These are phyloP conservation scores for Lentinula lateritia DNA, from an alignment of 768 basidiomycete genomes.

Conservation along the genomic window DNA sequence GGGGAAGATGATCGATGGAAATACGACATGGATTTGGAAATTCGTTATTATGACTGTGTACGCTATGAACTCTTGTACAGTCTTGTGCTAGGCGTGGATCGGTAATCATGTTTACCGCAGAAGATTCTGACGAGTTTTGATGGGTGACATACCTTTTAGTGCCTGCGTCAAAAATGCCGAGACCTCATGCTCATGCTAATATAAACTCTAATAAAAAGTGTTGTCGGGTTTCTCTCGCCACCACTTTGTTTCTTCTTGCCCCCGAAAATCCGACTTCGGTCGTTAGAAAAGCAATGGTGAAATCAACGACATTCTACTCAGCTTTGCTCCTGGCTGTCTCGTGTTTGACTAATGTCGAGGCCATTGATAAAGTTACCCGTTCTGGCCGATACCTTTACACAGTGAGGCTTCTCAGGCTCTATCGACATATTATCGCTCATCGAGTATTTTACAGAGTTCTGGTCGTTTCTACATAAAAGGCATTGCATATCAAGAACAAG, in stretches of 20 bases:
- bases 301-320: background rate
- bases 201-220: background rate
- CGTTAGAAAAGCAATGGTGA: background rate
- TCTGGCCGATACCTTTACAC: constrained; percentile 29
- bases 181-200: background rate
- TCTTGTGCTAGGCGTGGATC: background rate
- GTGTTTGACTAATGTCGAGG: constrained; percentile 46
- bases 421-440: constrained; percentile 45
- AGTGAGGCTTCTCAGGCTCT: background rate
- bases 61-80: too few species aligned
- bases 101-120: background rate
- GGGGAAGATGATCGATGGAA: too few species aligned
- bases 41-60: too few species aligned
- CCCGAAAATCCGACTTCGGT: background rate
- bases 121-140: background rate
- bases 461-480: constrained; percentile 86
- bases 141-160: background rate
- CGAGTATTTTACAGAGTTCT: constrained; percentile 45
- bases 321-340: constrained; percentile 34
- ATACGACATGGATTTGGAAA: too few species aligned
- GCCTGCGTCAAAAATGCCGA: constrained; percentile 1
- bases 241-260: background rate
- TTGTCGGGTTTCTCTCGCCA: background rate
- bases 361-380: constrained; percentile 64
- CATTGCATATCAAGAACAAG: constrained; percentile 80